These are phyloP conservation scores for Fusarium succisae DNA, from an alignment of 2,329 filamentous ascomycete species.

Conservation along the genomic window DNA sequence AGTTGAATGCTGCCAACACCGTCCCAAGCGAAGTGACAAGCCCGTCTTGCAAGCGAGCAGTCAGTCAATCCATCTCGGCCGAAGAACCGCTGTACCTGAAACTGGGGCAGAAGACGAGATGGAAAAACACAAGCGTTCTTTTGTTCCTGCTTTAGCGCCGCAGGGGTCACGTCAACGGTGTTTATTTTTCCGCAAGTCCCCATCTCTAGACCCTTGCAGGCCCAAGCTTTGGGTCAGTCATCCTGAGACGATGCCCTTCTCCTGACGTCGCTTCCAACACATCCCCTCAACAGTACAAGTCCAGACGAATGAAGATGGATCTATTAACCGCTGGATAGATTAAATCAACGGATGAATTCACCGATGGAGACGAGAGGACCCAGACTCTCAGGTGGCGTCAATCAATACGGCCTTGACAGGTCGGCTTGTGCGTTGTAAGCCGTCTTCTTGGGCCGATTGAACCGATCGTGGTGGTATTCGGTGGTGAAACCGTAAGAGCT, in stretches of 20 bases:
- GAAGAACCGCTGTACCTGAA: constrained; percentile 38
- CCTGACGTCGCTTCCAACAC: neutral
- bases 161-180: neutral
- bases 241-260: constrained; percentile 3
- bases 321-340: neutral
- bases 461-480: neutral
- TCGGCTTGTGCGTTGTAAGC: neutral
- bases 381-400: constrained; percentile 1
- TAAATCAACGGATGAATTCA: neutral
- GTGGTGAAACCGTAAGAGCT: constrained; percentile 4
- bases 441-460: neutral
- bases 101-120: constrained; percentile 15
- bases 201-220: neutral
- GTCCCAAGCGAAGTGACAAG: constrained; percentile 5
- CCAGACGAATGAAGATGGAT: neutral
- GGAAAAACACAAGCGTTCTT: constrained; percentile 15
- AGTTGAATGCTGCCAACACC: neutral
- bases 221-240: neutral
- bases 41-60: neutral
- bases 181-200: constrained; percentile 28
- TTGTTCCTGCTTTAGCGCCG: constrained; percentile 38
- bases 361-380: neutral
- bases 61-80: constrained; percentile 1
- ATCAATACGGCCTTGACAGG: constrained; percentile 1
- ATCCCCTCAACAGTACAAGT: neutral